Percentiles rank a stretch among this genome's conserved stretches.
These are phyloP conservation scores for Mrakia frigida DNA, from an alignment of 768 basidiomycete genomes.

Conservation along the genomic window DNA sequence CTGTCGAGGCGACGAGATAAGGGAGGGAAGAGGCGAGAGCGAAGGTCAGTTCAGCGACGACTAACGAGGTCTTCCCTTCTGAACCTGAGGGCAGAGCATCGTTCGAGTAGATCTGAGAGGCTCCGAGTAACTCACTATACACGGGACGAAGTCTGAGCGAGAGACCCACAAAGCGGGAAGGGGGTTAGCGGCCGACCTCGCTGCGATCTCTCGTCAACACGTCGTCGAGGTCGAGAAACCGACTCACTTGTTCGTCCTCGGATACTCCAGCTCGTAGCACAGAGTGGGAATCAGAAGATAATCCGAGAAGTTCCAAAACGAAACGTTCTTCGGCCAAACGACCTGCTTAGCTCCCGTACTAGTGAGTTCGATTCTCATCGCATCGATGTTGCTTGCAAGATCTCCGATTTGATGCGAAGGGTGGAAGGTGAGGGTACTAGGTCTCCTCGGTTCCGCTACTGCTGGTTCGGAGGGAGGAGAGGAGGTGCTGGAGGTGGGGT, in stretches of 20 bases:
- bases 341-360: conserved; percentile 59
- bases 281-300: conserved; percentile 87
- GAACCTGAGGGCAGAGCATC: too few species aligned
- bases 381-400: conserved; percentile 69
- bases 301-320: conserved; percentile 69
- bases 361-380: conserved; percentile 68
- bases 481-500: conserved; percentile 15
- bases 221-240: background rate
- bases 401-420: conserved; percentile 60
- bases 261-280: conserved; percentile 95
- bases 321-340: conserved; percentile 80
- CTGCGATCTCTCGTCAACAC: background rate
- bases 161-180: background rate
- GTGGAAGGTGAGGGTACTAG: conserved; percentile 54
- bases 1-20: too few species aligned
- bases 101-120: too few species aligned
- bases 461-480: conserved; percentile 33
- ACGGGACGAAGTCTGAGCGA: conserved; percentile 52
- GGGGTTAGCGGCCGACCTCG: background rate
- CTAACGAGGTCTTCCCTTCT: too few species aligned
- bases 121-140: conserved; percentile 47
- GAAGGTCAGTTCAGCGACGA: too few species aligned
- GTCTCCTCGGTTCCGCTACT: conserved; percentile 32
- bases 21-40: too few species aligned
- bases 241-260: conserved; percentile 71